Evolutionary conservation across 2,329 filamentous ascomycete genomes (phyloP), one percentile per base, ranked within the genome.

Genomic region (Aspergillaceae sp.): DNA sequence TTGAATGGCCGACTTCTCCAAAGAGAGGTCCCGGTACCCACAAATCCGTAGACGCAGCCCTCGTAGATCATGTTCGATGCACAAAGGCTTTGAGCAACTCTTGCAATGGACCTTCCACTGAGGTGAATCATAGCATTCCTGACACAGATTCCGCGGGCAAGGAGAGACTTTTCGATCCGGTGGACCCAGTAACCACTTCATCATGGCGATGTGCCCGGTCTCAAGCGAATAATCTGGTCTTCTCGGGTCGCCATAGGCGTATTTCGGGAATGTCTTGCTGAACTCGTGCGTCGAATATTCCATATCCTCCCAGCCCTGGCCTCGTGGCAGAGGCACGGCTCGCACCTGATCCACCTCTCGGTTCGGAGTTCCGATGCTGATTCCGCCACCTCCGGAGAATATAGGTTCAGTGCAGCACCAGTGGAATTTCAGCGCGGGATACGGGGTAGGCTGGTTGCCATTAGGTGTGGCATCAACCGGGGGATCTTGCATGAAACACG

Each of bases 331-430:
- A 49, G 77, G 77, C 27, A 74, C 76, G 37, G 77, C 76, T 44
- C 77, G 73, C 43, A 80, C 73, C 51, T 73, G 72, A 50, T 79
- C 77, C 10, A 74, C 74, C 40, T 77, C 76, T 51, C 72, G 70
- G 49, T 70, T 73, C 3, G 70, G 69, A n/a, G 74, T 74, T 9
- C 75, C 65, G 43, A 79, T 76, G 33, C 74, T 77, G 49, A 80
- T 80, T 9, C 77, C 76, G 41, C 77, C 77, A 7, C 77, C 77
- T 7, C 76, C 77, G 28, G 77, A 79, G 54, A 80, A 79, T 42
- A 78, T 73, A 10, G 77, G 77, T 52, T 79, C 76, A 3, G 77
- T 72, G 52, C 77, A 80, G 56, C 77, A 80, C 77, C 77, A 80
- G 51, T 74, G 72, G 58, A 79, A 77, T 46, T 74, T 77, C 48